These are phyloP conservation scores for Penicillium coprophilum DNA, from an alignment of 495 filamentous ascomycete genomes.

Conservation along the genomic window DNA sequence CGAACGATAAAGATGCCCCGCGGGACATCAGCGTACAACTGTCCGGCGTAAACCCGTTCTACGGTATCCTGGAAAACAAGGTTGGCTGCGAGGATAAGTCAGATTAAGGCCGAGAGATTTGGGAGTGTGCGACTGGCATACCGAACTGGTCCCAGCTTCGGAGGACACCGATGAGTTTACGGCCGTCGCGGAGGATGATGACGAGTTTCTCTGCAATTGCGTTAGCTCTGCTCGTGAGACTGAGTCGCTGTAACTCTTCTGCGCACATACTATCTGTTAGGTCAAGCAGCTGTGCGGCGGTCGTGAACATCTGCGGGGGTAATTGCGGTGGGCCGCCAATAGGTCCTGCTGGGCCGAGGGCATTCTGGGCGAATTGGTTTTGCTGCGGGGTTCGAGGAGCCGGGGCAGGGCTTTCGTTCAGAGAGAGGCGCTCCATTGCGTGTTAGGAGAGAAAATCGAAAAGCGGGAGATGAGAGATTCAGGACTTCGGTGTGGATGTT, in stretches of 20 bases:
- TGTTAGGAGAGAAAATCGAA: constrained; percentile 7
- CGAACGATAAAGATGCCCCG: constrained; percentile 85
- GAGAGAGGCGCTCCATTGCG: constrained; percentile 44
- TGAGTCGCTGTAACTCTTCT: background rate
- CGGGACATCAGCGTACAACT: constrained; percentile 74
- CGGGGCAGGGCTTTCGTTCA: constrained; percentile 39
- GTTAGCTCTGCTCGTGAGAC: constrained; percentile 10
- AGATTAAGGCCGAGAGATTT: constrained; percentile 11
- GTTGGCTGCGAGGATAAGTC: constrained; percentile 62
- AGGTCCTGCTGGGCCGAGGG: constrained; percentile 24
- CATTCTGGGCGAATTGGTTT: constrained; percentile 28
- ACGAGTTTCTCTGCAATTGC: constrained; percentile 80
- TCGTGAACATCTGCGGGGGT: constrained; percentile 92
- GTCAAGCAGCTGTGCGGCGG: constrained; percentile 89
- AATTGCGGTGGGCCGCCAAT: constrained; percentile 49
- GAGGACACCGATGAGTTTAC: constrained; percentile 88
- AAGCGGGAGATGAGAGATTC: constrained; percentile 2
- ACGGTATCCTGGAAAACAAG: constrained; percentile 88
- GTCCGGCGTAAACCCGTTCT: constrained; percentile 76
- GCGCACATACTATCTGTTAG: constrained; percentile 81
- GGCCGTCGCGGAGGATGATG: constrained; percentile 83
- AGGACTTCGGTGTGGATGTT: background rate
- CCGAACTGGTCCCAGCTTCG: constrained; percentile 98
- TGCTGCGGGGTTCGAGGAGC: constrained; percentile 27
- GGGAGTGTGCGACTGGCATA: constrained; percentile 41